Evolutionary conservation across 331 rosid species (phyloP), one percentile per base, ranked within the genome.

Genomic region (Malus hybrid): DNA sequence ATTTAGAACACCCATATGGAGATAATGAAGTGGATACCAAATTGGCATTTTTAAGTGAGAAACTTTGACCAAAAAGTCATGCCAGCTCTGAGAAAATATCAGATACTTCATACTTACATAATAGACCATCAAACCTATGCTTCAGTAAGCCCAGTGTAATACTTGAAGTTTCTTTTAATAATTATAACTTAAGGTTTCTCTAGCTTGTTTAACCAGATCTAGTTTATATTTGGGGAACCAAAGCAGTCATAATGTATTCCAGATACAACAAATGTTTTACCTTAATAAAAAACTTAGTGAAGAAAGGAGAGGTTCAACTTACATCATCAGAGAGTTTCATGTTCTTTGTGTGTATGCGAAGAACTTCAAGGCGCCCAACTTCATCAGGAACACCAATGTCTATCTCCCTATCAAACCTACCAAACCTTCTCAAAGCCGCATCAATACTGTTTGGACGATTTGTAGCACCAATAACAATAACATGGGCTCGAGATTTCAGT

Each of bases 311-410:
- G 11, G 55, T n/a, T 56, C 42, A 79, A 76, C 93, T 87, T 81
- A 90, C 95, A 56, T 90, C 90, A 62, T 90, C 92, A 64, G 92
- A 83, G 64, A 90, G 90, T 88, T 90, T 90, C 95, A 90, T 90
- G 70, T 87, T 90, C 74, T 87, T 87, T 55, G 95, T 87, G 75
- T 90, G 95, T 15, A 90, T 90, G 69, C 89, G 92, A 44, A 90
- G 88, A 69, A 90, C 95, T 79, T 90, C 92, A 76, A 90, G 92
- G 11, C 95, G 83, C n/a, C 95, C 95, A 10, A 86, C 71, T 76
- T 90, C 95, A 82, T 90, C 92, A 12, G 90, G 91, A 69, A 89
- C 94, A 65, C 94, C 94, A 56, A 84, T 87, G 79, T 89, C 94
- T 74, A 90, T 87, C 80, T 87, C 95, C 81, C 95, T 82, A 73